phyloP scores from a whole-genome alignment of 495 filamentous ascomycete genomes.

The Rhizodiscina lignyota region DNA sequence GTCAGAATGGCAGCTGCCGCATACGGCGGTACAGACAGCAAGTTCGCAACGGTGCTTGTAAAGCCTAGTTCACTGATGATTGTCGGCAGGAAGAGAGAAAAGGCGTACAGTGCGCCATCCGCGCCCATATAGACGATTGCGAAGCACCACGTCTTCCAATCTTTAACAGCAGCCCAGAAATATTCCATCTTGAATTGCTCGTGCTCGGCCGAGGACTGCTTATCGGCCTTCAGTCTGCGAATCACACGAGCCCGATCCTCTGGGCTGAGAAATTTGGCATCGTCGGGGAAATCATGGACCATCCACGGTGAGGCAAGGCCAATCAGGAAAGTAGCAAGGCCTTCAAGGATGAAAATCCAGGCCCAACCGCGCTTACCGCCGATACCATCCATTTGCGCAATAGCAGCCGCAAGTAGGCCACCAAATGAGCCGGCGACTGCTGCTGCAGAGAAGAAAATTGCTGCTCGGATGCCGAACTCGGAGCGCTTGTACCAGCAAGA shows the following conservation, averaged over 20 bases:
- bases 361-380: constrained; percentile 55
- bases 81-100: constrained; percentile 76
- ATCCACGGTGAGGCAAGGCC: constrained; percentile 66
- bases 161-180: constrained; percentile 56
- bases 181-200: constrained; percentile 65
- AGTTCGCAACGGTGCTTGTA: constrained; percentile 49
- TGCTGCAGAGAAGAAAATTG: constrained; percentile 84
- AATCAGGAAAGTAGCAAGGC: constrained; percentile 56
- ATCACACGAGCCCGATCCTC: constrained; percentile 60
- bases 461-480: constrained; percentile 62
- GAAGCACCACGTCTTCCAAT: constrained; percentile 75
- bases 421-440: constrained; percentile 77
- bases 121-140: constrained; percentile 26
- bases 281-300: constrained; percentile 79
- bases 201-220: constrained; percentile 62
- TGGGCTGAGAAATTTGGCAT: constrained; percentile 58
- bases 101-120: constrained; percentile 61
- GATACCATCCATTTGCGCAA: constrained; percentile 55
- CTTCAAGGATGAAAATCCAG: constrained; percentile 75
- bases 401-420: constrained; percentile 65
- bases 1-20: constrained; percentile 68
- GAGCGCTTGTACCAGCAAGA: constrained; percentile 74
- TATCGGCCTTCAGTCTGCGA: constrained; percentile 52
- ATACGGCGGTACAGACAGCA: constrained; percentile 80
- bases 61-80: constrained; percentile 70